Conservation (phyloP, 1,139 yeast species). For the Candida tetrigidarum region DNA sequence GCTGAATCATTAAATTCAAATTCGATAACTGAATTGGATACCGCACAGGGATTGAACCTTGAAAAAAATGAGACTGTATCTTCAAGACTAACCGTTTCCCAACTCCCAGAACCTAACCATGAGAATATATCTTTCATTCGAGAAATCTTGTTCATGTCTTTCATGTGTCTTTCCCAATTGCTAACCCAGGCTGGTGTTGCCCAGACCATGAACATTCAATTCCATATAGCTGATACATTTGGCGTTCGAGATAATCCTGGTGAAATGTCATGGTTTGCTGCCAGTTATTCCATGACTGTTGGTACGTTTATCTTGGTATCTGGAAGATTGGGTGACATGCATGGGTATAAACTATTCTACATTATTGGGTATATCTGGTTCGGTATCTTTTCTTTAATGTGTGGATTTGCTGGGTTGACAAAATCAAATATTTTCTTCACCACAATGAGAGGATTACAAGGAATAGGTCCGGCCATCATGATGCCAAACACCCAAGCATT, state of each 20-base stretch:
- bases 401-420: slow-evolving; percentile 54
- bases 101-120: slow-evolving; percentile 16
- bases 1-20: slow-evolving; percentile 51
- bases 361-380: slow-evolving; percentile 53
- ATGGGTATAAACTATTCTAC: slow-evolving; percentile 57
- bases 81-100: neutral
- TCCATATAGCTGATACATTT: slow-evolving; percentile 41
- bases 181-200: slow-evolving; percentile 54
- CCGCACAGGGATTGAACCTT: neutral
- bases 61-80: neutral
- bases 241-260: slow-evolving; percentile 40
- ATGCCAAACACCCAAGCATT: slow-evolving; percentile 63
- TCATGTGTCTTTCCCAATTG: slow-evolving; percentile 48
- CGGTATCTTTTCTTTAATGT: slow-evolving; percentile 51
- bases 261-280: slow-evolving; percentile 61
- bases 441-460: slow-evolving; percentile 60
- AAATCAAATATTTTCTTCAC: slow-evolving; percentile 47
- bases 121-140: slow-evolving; percentile 23
- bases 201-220: slow-evolving; percentile 46
- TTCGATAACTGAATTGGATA: slow-evolving; percentile 59
- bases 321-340: slow-evolving; percentile 68
- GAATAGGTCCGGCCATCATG: slow-evolving; percentile 60
- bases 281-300: slow-evolving; percentile 59
- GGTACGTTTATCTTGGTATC: slow-evolving; percentile 65
- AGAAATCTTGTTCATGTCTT: slow-evolving; percentile 26